These are phyloP conservation scores for Phytophthora pluvialis DNA, from an alignment of 352 stramenopile genomes.

Conservation along the genomic window DNA sequence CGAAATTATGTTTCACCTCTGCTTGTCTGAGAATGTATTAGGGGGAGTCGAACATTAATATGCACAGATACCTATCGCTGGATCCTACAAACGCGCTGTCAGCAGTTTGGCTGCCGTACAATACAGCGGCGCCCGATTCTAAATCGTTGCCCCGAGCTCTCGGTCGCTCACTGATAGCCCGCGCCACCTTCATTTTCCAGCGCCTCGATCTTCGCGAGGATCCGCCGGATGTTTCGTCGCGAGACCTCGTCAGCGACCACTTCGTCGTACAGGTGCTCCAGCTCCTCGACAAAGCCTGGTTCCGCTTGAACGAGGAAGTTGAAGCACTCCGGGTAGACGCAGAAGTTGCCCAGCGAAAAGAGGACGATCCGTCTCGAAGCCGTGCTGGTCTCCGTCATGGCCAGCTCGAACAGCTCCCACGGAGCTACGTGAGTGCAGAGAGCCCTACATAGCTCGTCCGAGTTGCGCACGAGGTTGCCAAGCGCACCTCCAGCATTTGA, in stretches of 20 bases:
- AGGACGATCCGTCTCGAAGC: conserved; percentile 85
- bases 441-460: conserved; percentile 66
- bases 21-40: no score
- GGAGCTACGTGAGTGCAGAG: conserved; percentile 73
- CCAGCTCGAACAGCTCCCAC: conserved; percentile 73
- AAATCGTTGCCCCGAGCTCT: no score
- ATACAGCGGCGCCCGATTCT: no score
- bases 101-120: no score
- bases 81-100: no score
- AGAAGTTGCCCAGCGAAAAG: conserved; percentile 93
- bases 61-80: no score
- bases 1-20: no score
- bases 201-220: conserved; percentile 64
- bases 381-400: conserved; percentile 63
- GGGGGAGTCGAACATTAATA: no score
- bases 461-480: conserved; percentile 94
- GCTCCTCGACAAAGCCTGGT: conserved; percentile 44
- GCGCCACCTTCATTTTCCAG: conserved; percentile 17
- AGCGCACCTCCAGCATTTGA: conserved; percentile 93
- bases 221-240: conserved; percentile 73
- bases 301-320: conserved; percentile 52
- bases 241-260: conserved; percentile 67
- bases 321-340: conserved; percentile 76
- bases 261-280: conserved; percentile 71
- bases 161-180: background rate